Evolutionary conservation across 163 green algal genomes (phyloP).

Genomic region (Botryococcus braunii): DNA sequence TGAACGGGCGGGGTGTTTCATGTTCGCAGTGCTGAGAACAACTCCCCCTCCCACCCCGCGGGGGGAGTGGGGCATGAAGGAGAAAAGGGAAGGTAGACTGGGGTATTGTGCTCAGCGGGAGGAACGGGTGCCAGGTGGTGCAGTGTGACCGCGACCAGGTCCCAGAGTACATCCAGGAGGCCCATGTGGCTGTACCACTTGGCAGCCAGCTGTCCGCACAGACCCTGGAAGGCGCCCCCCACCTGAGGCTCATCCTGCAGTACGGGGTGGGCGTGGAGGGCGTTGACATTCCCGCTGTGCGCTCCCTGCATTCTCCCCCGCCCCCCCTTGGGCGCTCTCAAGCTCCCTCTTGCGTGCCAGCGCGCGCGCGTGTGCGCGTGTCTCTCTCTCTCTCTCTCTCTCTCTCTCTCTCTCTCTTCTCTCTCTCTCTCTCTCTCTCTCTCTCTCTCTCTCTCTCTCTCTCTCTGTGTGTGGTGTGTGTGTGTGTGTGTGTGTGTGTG

Average conservation of each 20-base stretch:
- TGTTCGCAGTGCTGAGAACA: too few relatives aligned
- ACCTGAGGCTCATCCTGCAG: constrained; percentile 53
- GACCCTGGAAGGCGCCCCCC: constrained; percentile 25
- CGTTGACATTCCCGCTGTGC: constrained; percentile 34
- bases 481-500: too few relatives aligned
- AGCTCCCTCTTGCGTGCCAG: too few relatives aligned
- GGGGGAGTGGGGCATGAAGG: background rate
- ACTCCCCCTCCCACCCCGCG: too few relatives aligned
- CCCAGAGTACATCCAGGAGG: constrained; percentile 10
- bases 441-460: too few relatives aligned
- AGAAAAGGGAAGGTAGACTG: background rate
- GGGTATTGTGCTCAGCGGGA: background rate
- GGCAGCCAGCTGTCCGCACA: constrained; percentile 25
- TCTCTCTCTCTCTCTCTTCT: too few relatives aligned
- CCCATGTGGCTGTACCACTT: constrained; percentile 39
- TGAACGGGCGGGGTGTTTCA: background rate
- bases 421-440: too few relatives aligned
- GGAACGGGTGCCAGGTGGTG: constrained; percentile 17
- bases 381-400: too few relatives aligned
- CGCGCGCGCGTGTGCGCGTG: too few relatives aligned
- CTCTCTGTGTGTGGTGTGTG: too few relatives aligned
- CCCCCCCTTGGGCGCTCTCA: too few relatives aligned
- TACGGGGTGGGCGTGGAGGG: constrained; percentile 64
- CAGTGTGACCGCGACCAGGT: constrained; percentile 20
- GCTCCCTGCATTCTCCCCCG: too few relatives aligned